A percentile compares a stretch with the other conserved stretches of the same genome.
Conservation (phyloP, 805 yeast species). For the Candida germanica region DNA sequence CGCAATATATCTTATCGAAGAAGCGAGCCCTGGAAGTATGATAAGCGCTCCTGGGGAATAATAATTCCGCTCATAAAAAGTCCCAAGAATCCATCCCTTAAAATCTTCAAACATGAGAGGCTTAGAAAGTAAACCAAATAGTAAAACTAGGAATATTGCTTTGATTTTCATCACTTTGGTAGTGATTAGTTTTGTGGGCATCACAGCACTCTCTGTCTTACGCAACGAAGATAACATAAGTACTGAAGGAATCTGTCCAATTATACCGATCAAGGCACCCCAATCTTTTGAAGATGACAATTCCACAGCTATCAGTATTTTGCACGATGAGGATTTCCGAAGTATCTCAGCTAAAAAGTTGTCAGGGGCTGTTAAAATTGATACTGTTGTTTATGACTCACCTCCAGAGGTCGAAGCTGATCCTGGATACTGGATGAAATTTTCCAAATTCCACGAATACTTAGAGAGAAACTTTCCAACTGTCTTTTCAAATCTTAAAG, state of each 20-base stretch:
- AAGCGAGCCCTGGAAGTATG: too few relatives aligned
- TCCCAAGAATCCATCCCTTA: too few relatives aligned
- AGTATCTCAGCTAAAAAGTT: slow-evolving; percentile 40
- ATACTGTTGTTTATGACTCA: slow-evolving; percentile 61
- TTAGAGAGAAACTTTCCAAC: slow-evolving; percentile 54
- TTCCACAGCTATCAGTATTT: slow-evolving; percentile 26
- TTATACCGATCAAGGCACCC: slow-evolving; percentile 22
- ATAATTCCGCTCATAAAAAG: too few relatives aligned
- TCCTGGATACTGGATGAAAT: slow-evolving; percentile 45
- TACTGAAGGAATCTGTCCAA: slow-evolving; percentile 20
- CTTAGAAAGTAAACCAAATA: too few relatives aligned
- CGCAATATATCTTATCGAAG: too few relatives aligned
- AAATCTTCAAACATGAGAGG: too few relatives aligned
- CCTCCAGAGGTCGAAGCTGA: slow-evolving; percentile 49
- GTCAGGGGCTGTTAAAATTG: slow-evolving; percentile 59
- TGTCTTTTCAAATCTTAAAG: slow-evolving; percentile 45
- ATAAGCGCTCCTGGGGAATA: too few relatives aligned
- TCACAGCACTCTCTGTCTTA: too few relatives aligned
- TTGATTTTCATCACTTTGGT: too few relatives aligned
- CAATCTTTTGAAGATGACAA: slow-evolving; percentile 28
- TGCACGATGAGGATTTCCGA: slow-evolving; percentile 24
- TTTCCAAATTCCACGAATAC: slow-evolving; percentile 47
- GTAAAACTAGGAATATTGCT: too few relatives aligned
- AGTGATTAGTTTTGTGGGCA: too few relatives aligned
- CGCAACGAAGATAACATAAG: not conserved